These are phyloP conservation scores for Aeminium ludgeri DNA, from an alignment of 495 filamentous ascomycete genomes.

Conservation along the genomic window DNA sequence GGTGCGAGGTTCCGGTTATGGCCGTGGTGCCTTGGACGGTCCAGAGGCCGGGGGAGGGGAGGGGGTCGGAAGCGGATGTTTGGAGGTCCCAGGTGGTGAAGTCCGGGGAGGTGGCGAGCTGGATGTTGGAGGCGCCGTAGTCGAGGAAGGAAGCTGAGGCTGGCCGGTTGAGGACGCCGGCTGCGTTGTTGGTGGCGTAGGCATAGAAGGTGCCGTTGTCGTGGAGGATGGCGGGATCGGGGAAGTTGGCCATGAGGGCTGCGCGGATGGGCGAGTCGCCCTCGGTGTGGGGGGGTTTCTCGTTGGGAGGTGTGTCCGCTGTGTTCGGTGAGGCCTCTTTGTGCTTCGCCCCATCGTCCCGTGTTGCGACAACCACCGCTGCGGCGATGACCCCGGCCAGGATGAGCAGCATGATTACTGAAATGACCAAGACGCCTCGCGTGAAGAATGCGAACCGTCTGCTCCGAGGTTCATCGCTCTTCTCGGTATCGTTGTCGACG, in stretches of 20 bases:
- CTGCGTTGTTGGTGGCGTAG: constrained; percentile 19
- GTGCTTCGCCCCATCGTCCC: no score
- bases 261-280: constrained; percentile 4
- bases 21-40: constrained; percentile 6
- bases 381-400: constrained; percentile 4
- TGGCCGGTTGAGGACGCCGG: constrained; percentile 13
- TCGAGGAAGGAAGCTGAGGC: constrained; percentile 5
- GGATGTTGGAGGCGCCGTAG: constrained; percentile 18
- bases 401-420: constrained; percentile 1
- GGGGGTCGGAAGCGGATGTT: constrained; percentile 11
- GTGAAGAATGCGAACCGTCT: constrained; percentile 5
- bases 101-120: constrained; percentile 17
- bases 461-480: neutral
- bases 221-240: constrained; percentile 16
- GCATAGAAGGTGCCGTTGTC: constrained; percentile 16
- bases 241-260: constrained; percentile 16
- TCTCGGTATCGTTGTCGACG: neutral
- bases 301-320: neutral
- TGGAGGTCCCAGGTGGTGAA: constrained; percentile 13
- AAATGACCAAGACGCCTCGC: neutral
- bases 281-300: neutral
- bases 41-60: constrained; percentile 13
- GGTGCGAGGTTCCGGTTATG: neutral
- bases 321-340: no score
- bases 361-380: constrained; percentile 5